Evolutionary conservation across 345 rosid genomes (phyloP).

Genomic region (Eucalyptus cladocalyx): DNA sequence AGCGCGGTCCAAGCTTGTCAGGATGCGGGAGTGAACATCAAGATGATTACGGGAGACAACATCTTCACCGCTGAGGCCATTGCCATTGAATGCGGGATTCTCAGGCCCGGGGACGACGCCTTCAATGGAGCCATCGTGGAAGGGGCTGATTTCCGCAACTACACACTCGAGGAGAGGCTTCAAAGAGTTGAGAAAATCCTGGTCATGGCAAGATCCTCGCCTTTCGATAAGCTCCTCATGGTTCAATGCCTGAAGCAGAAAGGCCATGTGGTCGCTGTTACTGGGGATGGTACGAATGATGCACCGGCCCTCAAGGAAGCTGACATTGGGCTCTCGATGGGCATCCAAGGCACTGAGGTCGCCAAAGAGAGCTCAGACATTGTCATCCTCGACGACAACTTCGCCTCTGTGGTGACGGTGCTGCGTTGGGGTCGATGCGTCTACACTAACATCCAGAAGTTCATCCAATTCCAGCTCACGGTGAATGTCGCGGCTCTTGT

Average conservation of each 20-base stretch:
- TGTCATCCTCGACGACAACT: constrained; percentile 67
- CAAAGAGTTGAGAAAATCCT: constrained; percentile 40
- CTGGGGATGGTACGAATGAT: constrained; percentile 64
- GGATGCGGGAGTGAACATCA: constrained; percentile 56
- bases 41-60: constrained; percentile 80
- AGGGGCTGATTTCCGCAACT: constrained; percentile 53
- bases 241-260: constrained; percentile 57
- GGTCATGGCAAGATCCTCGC: constrained; percentile 83
- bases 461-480: constrained; percentile 75
- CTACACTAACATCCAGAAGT: constrained; percentile 67
- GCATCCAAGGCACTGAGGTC: constrained; percentile 71
- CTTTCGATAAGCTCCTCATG: constrained; percentile 68
- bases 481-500: constrained; percentile 58
- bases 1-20: constrained; percentile 58
- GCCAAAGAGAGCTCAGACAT: constrained; percentile 83
- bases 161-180: constrained; percentile 19
- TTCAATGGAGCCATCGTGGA: constrained; percentile 26
- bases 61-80: constrained; percentile 71
- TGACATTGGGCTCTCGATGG: constrained; percentile 70
- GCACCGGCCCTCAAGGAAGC: constrained; percentile 79
- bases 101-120: constrained; percentile 13
- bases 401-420: constrained; percentile 55
- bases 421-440: constrained; percentile 77
- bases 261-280: constrained; percentile 71
- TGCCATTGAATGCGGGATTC: constrained; percentile 63